A percentile compares a stretch with the other conserved stretches of the same genome.
phyloP scores from a whole-genome alignment of 169 alveolate species.

The Eimeria tenella region DNA sequence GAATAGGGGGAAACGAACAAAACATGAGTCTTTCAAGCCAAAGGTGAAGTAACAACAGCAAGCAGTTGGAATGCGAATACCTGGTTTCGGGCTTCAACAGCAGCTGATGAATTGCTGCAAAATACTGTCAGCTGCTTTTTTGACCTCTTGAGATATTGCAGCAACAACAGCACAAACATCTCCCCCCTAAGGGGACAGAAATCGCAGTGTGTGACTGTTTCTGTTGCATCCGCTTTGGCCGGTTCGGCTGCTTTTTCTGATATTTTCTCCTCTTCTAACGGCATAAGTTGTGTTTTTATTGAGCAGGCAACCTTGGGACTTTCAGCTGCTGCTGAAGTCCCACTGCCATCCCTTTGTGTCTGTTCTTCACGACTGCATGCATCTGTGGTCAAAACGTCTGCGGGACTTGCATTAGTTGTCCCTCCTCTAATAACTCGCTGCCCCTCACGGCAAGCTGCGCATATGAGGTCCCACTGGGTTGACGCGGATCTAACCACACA shows the following conservation, averaged over 20 bases:
- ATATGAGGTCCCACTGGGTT: slow-evolving; percentile 62
- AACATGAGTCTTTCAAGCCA: too few species aligned
- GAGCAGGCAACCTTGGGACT: background rate
- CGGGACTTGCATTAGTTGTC: background rate
- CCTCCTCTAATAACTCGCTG: background rate
- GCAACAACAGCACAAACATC: slow-evolving; percentile 50
- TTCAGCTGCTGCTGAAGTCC: background rate
- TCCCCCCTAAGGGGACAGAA: slow-evolving; percentile 67
- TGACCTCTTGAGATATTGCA: slow-evolving; percentile 48
- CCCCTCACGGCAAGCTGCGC: slow-evolving; percentile 65
- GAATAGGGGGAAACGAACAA: too few species aligned
- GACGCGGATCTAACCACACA: slow-evolving; percentile 51
- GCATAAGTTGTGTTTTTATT: too few species aligned
- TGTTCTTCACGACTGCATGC: background rate
- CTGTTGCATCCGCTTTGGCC: background rate
- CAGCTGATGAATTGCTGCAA: slow-evolving; percentile 45
- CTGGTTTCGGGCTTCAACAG: slow-evolving; percentile 67
- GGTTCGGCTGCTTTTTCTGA: slow-evolving; percentile 14
- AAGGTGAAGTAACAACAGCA: too few species aligned
- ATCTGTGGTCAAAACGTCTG: background rate
- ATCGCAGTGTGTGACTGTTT: slow-evolving; percentile 28
- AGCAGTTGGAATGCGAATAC: background rate
- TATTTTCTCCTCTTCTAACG: background rate
- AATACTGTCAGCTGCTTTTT: slow-evolving; percentile 50
- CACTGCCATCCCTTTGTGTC: background rate